Conservation (phyloP, 2,329 filamentous ascomycete genomes). For the Trichoderma lentiforme region DNA sequence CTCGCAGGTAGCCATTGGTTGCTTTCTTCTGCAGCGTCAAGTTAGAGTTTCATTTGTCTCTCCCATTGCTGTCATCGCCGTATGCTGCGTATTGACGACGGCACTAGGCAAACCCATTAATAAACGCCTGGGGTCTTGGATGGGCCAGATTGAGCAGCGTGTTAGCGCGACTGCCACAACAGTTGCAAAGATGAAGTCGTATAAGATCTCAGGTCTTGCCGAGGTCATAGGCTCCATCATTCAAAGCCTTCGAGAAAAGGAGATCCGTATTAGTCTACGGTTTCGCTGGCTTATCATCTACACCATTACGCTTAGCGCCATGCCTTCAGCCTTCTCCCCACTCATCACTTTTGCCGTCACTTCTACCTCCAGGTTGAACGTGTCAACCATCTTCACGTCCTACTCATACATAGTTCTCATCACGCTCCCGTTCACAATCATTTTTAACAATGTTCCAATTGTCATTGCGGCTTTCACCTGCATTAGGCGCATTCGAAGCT, state of each 20-base stretch:
- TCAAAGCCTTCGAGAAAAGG: slow-evolving; percentile 8
- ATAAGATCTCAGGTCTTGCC: slow-evolving; percentile 1
- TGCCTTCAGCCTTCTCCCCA: neutral
- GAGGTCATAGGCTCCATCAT: slow-evolving; percentile 4
- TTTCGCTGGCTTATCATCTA: neutral
- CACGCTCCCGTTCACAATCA: slow-evolving; percentile 10
- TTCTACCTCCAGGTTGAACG: no score
- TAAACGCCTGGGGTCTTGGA: slow-evolving; percentile 29
- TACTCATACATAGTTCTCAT: neutral
- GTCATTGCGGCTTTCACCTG: neutral
- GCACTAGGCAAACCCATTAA: slow-evolving; percentile 6
- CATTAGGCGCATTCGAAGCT: neutral
- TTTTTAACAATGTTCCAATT: neutral
- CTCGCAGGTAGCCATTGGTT: slow-evolving; percentile 13
- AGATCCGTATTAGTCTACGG: slow-evolving; percentile 7
- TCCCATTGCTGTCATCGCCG: slow-evolving; percentile 15
- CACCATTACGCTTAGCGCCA: neutral
- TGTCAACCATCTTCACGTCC: neutral
- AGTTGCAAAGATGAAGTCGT: slow-evolving; percentile 11
- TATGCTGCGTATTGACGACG: slow-evolving; percentile 12
- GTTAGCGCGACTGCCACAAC: slow-evolving; percentile 23
- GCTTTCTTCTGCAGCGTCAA: slow-evolving; percentile 19
- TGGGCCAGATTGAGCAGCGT: slow-evolving; percentile 29
- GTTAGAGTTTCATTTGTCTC: slow-evolving; percentile 19
- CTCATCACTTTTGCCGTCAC: no score